These are phyloP conservation scores for Didymella keratinophila DNA, from an alignment of 2,329 filamentous ascomycete genomes.

Conservation along the genomic window DNA sequence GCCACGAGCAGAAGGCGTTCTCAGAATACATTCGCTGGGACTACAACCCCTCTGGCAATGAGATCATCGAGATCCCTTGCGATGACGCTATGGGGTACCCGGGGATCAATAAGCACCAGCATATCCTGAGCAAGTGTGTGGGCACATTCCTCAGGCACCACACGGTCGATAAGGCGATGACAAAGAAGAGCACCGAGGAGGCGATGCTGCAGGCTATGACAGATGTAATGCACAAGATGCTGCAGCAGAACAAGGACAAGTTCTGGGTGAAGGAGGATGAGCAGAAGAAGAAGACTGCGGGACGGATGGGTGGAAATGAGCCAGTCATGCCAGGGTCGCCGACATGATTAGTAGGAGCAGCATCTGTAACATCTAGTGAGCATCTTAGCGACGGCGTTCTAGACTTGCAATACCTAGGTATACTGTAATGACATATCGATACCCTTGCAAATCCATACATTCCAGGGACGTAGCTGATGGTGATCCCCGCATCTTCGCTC, in stretches of 20 bases:
- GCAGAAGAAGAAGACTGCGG: neutral
- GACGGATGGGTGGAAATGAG: constrained; percentile 1
- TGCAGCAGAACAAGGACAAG: constrained; percentile 17
- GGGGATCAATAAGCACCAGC: constrained; percentile 22
- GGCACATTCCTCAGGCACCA: constrained; percentile 43
- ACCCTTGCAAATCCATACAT: no score
- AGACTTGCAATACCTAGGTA: no score
- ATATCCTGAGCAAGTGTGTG: constrained; percentile 30
- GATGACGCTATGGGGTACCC: constrained; percentile 48
- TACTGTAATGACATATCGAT: neutral
- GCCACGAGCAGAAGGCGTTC: constrained; percentile 48
- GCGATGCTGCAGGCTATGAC: constrained; percentile 27
- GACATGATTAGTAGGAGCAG: neutral
- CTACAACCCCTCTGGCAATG: constrained; percentile 35
- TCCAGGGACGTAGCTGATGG: no score
- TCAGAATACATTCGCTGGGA: constrained; percentile 47
- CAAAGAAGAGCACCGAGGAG: constrained; percentile 27
- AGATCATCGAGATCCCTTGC: constrained; percentile 44
- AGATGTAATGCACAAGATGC: constrained; percentile 22
- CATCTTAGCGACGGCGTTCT: neutral
- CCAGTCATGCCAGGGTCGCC: neutral
- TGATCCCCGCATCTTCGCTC: no score
- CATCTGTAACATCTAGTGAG: neutral
- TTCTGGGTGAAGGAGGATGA: constrained; percentile 23
- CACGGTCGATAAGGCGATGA: constrained; percentile 30